These are phyloP conservation scores for Elsinoe australis DNA, from an alignment of 2,329 filamentous ascomycete genomes.

Conservation along the genomic window DNA sequence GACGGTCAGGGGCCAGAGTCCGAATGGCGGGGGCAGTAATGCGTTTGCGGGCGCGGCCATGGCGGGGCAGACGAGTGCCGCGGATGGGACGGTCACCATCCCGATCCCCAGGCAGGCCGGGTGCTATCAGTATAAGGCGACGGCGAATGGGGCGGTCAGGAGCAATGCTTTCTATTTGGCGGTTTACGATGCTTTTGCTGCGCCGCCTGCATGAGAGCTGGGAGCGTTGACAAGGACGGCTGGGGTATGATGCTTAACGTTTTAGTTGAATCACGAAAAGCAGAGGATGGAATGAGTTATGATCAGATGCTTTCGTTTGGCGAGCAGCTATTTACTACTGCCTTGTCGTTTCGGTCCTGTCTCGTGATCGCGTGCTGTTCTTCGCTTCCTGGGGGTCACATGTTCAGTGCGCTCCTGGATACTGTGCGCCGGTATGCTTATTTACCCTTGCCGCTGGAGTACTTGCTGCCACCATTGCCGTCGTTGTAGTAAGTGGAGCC, in stretches of 20 bases:
- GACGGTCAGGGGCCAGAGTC: not conserved
- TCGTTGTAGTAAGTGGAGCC: conserved; percentile 49
- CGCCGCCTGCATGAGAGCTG: not conserved
- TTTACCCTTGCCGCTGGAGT: not conserved
- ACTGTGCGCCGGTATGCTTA: too few relatives aligned
- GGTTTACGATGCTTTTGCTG: conserved; percentile 1
- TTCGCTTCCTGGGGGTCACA: too few relatives aligned
- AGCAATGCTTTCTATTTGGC: conserved; percentile 20
- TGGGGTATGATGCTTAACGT: not conserved
- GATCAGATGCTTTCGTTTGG: not conserved
- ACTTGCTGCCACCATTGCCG: not conserved
- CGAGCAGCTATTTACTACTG: too few relatives aligned
- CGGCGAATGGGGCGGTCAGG: conserved; percentile 7
- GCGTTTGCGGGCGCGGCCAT: conserved; percentile 15
- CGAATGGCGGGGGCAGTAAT: not conserved
- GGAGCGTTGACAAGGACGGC: not conserved
- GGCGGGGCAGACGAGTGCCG: conserved; percentile 16
- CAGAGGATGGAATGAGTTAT: not conserved
- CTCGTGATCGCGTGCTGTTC: too few relatives aligned
- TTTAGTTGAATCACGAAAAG: not conserved
- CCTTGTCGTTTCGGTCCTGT: too few relatives aligned
- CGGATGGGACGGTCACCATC: conserved; percentile 17
- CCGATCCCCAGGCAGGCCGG: conserved; percentile 18
- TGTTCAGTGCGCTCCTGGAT: too few relatives aligned
- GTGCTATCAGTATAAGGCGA: conserved; percentile 22